Evolutionary conservation across 768 basidiomycete genomes (phyloP).

Genomic region (Suillus discolor): DNA sequence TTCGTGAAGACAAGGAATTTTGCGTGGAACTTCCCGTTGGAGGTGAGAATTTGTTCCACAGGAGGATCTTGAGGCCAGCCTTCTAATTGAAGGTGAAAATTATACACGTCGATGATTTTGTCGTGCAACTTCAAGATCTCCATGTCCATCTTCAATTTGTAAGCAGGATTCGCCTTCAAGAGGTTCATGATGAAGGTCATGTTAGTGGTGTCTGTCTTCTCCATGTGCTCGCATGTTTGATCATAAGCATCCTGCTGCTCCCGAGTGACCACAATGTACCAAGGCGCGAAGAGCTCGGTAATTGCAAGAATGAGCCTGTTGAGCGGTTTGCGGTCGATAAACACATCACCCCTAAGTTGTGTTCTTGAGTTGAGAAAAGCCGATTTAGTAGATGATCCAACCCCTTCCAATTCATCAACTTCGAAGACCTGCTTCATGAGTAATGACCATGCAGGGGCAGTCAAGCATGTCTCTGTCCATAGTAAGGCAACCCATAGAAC

Average conservation of each 20-base stretch:
- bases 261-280: background rate
- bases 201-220: background rate
- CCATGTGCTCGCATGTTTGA: background rate
- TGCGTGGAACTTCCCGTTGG: background rate
- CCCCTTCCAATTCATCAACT: background rate
- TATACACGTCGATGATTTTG: background rate
- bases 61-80: background rate
- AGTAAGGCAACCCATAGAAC: constrained; percentile 16
- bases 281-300: background rate
- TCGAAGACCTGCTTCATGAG: background rate
- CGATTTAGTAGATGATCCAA: background rate
- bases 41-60: background rate
- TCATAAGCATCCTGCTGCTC: background rate
- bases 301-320: background rate
- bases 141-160: background rate
- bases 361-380: background rate
- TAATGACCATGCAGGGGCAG: background rate
- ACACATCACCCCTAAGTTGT: background rate
- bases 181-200: background rate
- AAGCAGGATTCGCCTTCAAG: background rate
- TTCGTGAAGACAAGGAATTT: background rate
- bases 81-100: background rate
- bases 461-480: background rate
- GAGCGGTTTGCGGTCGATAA: background rate
- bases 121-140: background rate